Evolutionary conservation across 352 stramenopile genomes (phyloP).

Genomic region (Phytophthora pistaciae): DNA sequence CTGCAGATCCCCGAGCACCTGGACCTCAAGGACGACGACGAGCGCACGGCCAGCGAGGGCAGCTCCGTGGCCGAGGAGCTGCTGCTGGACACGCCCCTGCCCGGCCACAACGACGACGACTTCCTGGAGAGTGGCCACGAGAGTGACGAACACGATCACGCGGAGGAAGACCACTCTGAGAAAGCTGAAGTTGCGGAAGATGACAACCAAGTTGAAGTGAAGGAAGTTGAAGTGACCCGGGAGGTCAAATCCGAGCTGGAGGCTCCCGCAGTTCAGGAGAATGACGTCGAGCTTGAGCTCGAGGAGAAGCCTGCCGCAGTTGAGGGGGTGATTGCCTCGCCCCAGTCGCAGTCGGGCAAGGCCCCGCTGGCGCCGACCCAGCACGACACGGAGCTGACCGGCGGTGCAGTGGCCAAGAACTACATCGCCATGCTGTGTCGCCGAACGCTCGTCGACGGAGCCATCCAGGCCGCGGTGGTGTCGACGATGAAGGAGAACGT

Average conservation of each 20-base stretch:
- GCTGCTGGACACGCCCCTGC: conserved; percentile 33
- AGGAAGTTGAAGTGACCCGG: conserved; percentile 3
- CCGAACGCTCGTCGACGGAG: conserved; percentile 29
- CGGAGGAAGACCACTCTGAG: neutral
- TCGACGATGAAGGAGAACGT: conserved; percentile 43
- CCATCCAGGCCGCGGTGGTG: conserved; percentile 46
- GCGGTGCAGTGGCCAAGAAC: conserved; percentile 20
- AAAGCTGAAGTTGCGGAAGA: conserved; percentile 7
- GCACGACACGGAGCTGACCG: conserved; percentile 11
- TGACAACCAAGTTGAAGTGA: conserved; percentile 24
- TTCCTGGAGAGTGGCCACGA: conserved; percentile 21
- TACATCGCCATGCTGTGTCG: conserved; percentile 31
- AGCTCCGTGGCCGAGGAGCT: conserved; percentile 42
- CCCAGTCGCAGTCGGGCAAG: conserved; percentile 9
- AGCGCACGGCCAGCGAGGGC: conserved; percentile 45
- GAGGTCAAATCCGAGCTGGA: neutral
- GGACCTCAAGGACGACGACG: conserved; percentile 35
- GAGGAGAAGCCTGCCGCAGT: conserved; percentile 1
- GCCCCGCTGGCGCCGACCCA: neutral
- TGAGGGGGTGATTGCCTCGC: neutral
- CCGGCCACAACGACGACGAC: conserved; percentile 15
- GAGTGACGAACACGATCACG: conserved; percentile 5
- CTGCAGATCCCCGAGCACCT: conserved; percentile 59
- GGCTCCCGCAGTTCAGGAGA: neutral
- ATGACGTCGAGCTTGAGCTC: conserved; percentile 6